Conservation (phyloP, 2,329 filamentous ascomycete species). For the Aspergillus piperis region DNA sequence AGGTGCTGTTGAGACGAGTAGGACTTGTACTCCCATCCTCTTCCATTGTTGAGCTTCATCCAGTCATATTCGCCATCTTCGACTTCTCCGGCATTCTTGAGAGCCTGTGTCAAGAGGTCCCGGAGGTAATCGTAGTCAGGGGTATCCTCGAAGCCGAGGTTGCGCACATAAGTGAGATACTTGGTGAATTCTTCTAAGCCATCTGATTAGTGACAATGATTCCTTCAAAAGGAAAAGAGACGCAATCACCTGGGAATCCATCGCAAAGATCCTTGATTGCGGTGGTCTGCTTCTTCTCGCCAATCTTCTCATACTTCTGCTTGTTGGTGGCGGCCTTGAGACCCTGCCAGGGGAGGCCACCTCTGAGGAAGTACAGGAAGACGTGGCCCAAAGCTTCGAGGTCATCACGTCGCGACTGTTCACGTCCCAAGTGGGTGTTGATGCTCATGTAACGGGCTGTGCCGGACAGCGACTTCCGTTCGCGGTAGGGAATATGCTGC, state of each 20-base stretch:
- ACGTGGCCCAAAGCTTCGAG: constrained; percentile 78
- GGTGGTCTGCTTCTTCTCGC: constrained; percentile 99
- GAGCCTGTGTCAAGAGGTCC: constrained; percentile 91
- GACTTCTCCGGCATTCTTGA: constrained; percentile 91
- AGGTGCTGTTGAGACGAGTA: constrained; percentile 72
- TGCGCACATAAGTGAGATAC: constrained; percentile 95
- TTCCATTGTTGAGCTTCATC: constrained; percentile 96
- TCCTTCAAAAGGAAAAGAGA: neutral
- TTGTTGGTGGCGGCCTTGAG: constrained; percentile 73
- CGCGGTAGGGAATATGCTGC: constrained; percentile 96
- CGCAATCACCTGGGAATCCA: constrained; percentile 71
- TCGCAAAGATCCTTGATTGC: constrained; percentile 96
- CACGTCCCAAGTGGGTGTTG: constrained; percentile 95
- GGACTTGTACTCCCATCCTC: constrained; percentile 84
- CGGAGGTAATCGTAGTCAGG: constrained; percentile 98
- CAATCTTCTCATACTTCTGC: constrained; percentile 99
- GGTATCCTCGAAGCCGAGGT: constrained; percentile 96
- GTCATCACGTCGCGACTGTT: constrained; percentile 94
- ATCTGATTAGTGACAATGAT: constrained; percentile 31
- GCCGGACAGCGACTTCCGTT: constrained; percentile 93
- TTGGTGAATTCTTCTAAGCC: constrained; percentile 86
- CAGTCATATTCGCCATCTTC: constrained; percentile 99
- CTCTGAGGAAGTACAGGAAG: constrained; percentile 69
- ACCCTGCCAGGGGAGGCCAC: constrained; percentile 68
- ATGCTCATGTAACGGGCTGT: constrained; percentile 99